Base-by-base conservation (phyloP, 2,329 filamentous ascomycete species). In the Fusarium redolens region DNA sequence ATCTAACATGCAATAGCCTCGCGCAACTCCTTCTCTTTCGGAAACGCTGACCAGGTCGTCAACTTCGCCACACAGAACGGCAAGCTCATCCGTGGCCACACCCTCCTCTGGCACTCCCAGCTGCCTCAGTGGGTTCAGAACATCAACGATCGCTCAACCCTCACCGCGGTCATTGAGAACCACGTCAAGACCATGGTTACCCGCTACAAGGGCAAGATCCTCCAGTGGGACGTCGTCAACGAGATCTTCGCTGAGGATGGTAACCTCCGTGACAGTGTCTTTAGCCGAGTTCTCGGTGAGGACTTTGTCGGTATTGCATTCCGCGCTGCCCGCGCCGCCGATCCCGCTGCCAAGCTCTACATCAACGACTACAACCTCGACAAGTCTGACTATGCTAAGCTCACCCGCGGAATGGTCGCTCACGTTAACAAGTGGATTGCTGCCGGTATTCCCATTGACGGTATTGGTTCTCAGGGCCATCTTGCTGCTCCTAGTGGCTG, bases 291-390 rank as follows among this genome's bases (percentile, higher is more conserved):
- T 5, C 86, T 94, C 8, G 92, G 92, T 48, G 91, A 93, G 82
- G 87, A 88, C 79, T 93, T 92, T 77, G 89, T 94, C 59, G 84
- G 85, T 28, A 91, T 92, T 75, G 92, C 92, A 40, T 94, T 94
- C 83, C 85, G 88, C 58, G 89, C 92, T 15, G 92, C 92, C 25
- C 87, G 88, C 57, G 85, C 85, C 13, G 91, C 90, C 69, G 92
- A 94, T 79, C 91, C 92, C 5, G 76, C 81, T 62, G 91, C 90
- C 5, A 92, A 91, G 82, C 85, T 94, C 43, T 95, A 93, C 84
- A 92, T 94, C 83, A 95, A 94, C 81, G 92, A 94, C 80, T 89
- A 87, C 82, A 92, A 92, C 83, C 86, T 92, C 58, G 91, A 92
- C 82, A 84, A 81, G 47, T 86, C 90, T 22, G 85, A 75, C 72